Evolutionary conservation across 2,329 filamentous ascomycete species (phyloP).

Genomic region (Fonsecaea nubica): DNA sequence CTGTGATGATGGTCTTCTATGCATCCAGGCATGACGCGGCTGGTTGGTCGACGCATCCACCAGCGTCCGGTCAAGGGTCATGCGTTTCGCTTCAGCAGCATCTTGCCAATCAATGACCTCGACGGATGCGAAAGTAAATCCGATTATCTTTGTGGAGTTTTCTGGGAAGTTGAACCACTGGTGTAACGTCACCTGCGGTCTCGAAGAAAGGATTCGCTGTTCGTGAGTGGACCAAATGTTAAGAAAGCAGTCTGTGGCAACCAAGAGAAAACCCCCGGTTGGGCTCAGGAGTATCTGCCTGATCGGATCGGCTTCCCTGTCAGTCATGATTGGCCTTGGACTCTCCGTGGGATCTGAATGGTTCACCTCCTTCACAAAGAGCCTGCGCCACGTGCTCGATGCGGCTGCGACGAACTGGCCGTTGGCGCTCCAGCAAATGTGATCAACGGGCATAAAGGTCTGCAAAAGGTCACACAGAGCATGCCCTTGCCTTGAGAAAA

Average conservation of each 20-base stretch:
- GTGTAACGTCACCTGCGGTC: too few relatives aligned
- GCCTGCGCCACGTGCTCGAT: conserved; percentile 2
- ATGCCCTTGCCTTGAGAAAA: conserved; percentile 17
- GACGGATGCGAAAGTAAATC: too few relatives aligned
- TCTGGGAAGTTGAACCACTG: too few relatives aligned
- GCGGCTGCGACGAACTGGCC: conserved; percentile 22
- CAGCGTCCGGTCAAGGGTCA: neutral
- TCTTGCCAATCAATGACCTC: too few relatives aligned
- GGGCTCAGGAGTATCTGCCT: too few relatives aligned
- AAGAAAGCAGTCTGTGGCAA: too few relatives aligned
- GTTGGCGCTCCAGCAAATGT: conserved; percentile 41
- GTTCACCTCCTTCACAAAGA: conserved; percentile 15
- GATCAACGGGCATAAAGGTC: conserved; percentile 39
- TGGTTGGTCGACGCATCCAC: conserved; percentile 1
- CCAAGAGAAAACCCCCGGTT: too few relatives aligned
- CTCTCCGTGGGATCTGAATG: neutral
- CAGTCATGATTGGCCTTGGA: conserved; percentile 5
- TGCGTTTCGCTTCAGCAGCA: too few relatives aligned
- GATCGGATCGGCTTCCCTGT: neutral
- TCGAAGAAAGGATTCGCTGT: too few relatives aligned
- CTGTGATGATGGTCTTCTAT: conserved; percentile 8
- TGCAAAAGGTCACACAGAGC: conserved; percentile 27
- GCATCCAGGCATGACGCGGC: conserved; percentile 3
- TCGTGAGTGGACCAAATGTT: too few relatives aligned
- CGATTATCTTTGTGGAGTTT: too few relatives aligned